phyloP scores from a whole-genome alignment of 2,329 filamentous ascomycete species.

The Myriosclerotinia duriaeana region DNA sequence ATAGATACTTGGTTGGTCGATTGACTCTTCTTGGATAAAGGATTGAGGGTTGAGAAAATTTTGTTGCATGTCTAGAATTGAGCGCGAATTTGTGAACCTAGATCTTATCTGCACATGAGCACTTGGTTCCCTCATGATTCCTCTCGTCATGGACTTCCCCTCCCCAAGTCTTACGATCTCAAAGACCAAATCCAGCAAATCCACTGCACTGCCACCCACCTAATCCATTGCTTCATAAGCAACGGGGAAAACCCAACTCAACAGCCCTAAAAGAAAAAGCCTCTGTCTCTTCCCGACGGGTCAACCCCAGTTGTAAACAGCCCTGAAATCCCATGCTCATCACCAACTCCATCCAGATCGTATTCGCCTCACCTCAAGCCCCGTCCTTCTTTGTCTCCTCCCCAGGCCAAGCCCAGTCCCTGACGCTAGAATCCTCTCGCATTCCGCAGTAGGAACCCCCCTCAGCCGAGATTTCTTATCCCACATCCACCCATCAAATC shows the following conservation, averaged over 20 bases:
- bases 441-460: background rate
- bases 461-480: background rate
- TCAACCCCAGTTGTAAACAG: background rate
- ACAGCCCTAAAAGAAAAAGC: background rate
- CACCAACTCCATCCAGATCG: too few relatives aligned
- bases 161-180: too few relatives aligned
- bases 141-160: background rate
- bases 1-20: background rate
- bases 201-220: too few relatives aligned
- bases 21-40: background rate
- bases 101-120: too few relatives aligned
- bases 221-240: background rate
- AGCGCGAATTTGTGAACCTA: background rate
- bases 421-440: background rate
- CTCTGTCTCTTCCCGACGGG: background rate
- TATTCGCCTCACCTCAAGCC: background rate
- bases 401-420: background rate
- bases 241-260: background rate
- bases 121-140: background rate
- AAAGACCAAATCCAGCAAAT: too few relatives aligned
- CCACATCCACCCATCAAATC: background rate
- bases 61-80: constrained; percentile 15
- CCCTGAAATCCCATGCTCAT: background rate
- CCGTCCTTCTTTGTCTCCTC: background rate
- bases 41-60: background rate